phyloP scores from a whole-genome alignment of 495 filamentous ascomycete species.

The Recurvomyces mirabilis region DNA sequence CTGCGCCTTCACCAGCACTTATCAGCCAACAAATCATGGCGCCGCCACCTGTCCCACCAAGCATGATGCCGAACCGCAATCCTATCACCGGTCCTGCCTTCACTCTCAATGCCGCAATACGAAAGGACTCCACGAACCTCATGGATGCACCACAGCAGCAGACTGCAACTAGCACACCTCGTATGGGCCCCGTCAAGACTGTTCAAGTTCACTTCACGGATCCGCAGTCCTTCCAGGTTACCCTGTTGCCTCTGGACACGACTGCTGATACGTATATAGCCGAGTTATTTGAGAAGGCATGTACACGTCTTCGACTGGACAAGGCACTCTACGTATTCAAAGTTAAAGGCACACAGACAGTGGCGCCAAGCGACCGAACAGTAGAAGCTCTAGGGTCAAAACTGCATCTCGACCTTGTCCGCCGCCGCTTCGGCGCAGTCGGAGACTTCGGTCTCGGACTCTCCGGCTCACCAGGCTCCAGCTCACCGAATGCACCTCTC shows the following conservation, averaged over 20 bases:
- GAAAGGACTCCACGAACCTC: conserved; percentile 35
- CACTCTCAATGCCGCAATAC: conserved; percentile 22
- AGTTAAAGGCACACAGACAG: conserved; percentile 70
- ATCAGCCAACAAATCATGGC: no score
- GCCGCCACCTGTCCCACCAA: conserved; percentile 24
- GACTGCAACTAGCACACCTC: conserved; percentile 46
- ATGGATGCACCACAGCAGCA: conserved; percentile 32
- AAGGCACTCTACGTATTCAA: conserved; percentile 83
- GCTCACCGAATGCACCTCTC: conserved; percentile 66
- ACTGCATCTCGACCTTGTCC: conserved; percentile 73
- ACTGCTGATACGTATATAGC: conserved; percentile 91
- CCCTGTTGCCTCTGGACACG: conserved; percentile 62
- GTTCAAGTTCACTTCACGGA: conserved; percentile 77
- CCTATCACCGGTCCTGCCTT: conserved; percentile 33
- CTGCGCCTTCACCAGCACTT: conserved; percentile 4
- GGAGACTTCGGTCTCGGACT: conserved; percentile 53
- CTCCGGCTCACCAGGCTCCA: conserved; percentile 67
- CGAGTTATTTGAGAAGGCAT: conserved; percentile 83
- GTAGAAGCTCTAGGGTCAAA: conserved; percentile 80
- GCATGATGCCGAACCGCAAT: conserved; percentile 32
- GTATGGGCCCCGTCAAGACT: conserved; percentile 71
- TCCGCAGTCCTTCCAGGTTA: conserved; percentile 44
- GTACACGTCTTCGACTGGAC: conserved; percentile 78
- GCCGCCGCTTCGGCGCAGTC: conserved; percentile 73
- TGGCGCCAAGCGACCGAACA: conserved; percentile 74